phyloP scores from a whole-genome alignment of 2,329 filamentous ascomycete species.

The Dothidotthia symphoricarpi region DNA sequence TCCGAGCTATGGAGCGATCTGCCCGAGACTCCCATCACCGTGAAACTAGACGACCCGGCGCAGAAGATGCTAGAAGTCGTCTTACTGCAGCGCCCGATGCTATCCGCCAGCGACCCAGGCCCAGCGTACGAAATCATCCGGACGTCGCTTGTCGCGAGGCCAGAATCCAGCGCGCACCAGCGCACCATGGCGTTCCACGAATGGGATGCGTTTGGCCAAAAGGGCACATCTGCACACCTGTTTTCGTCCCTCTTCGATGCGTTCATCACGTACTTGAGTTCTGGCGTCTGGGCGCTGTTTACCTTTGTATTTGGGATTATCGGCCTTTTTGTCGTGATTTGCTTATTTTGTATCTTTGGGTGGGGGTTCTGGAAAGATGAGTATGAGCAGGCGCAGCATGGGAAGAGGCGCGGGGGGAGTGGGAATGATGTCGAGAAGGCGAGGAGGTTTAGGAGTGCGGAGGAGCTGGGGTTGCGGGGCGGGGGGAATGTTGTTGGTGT shows the following conservation, averaged over 20 bases:
- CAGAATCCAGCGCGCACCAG: not conserved
- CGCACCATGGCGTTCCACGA: slow-evolving; percentile 29
- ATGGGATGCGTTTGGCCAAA: slow-evolving; percentile 32
- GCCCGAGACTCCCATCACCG: slow-evolving; percentile 7
- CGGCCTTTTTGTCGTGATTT: slow-evolving; percentile 25
- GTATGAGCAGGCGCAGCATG: slow-evolving; percentile 28
- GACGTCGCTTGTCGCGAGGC: slow-evolving; percentile 14
- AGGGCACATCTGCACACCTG: slow-evolving; percentile 26
- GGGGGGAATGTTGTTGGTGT: slow-evolving; percentile 30
- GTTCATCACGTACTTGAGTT: slow-evolving; percentile 20
- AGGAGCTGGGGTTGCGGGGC: slow-evolving; percentile 28
- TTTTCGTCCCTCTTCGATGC: slow-evolving; percentile 8
- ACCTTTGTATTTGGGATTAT: slow-evolving; percentile 24
- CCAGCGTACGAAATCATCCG: slow-evolving; percentile 27
- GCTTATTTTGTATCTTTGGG: slow-evolving; percentile 27
- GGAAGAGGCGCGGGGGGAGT: slow-evolving; percentile 19
- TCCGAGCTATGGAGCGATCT: slow-evolving; percentile 23
- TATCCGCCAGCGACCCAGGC: slow-evolving; percentile 19
- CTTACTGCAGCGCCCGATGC: slow-evolving; percentile 25
- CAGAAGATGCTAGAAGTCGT: slow-evolving; percentile 34
- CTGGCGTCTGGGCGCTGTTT: slow-evolving; percentile 27
- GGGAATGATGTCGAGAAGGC: slow-evolving; percentile 23
- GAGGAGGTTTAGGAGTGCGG: slow-evolving; percentile 25
- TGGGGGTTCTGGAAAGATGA: slow-evolving; percentile 27
- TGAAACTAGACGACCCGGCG: slow-evolving; percentile 13